phyloP scores from a whole-genome alignment of 164 flowering plant genomes.

The Santalum album region DNA sequence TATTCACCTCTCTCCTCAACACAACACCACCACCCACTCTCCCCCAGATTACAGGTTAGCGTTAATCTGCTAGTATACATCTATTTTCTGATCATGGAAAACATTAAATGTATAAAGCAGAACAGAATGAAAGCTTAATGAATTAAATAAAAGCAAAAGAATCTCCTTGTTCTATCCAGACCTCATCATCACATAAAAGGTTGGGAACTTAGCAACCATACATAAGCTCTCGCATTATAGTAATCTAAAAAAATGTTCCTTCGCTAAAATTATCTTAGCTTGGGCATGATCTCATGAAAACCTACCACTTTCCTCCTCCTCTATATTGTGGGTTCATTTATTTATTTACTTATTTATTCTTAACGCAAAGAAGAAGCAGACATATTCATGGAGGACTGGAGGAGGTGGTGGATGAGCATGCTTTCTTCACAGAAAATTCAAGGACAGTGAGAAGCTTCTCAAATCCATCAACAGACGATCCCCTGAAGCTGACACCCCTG shows the following conservation, averaged over 20 bases:
- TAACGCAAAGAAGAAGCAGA: slow-evolving; percentile 23
- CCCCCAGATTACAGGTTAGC: slow-evolving; percentile 43
- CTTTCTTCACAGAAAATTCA: slow-evolving; percentile 45
- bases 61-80: neutral
- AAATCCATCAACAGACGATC: slow-evolving; percentile 35
- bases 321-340: neutral
- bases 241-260: neutral
- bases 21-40: slow-evolving; percentile 20
- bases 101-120: too few species aligned
- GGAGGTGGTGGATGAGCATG: slow-evolving; percentile 43
- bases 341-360: neutral
- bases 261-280: too few species aligned
- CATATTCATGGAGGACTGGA: slow-evolving; percentile 36
- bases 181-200: too few species aligned
- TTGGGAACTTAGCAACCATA: too few species aligned
- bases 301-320: neutral
- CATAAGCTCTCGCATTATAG: too few species aligned
- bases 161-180: too few species aligned
- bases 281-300: too few species aligned
- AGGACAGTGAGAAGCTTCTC: slow-evolving; percentile 35
- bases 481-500: slow-evolving; percentile 49
- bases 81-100: too few species aligned
- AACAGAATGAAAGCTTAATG: too few species aligned
- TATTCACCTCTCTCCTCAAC: slow-evolving; percentile 19
- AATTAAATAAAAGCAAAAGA: too few species aligned